These are phyloP conservation scores for Crucihimalaya himalaica DNA, from an alignment of 345 rosid species.

Conservation along the genomic window DNA sequence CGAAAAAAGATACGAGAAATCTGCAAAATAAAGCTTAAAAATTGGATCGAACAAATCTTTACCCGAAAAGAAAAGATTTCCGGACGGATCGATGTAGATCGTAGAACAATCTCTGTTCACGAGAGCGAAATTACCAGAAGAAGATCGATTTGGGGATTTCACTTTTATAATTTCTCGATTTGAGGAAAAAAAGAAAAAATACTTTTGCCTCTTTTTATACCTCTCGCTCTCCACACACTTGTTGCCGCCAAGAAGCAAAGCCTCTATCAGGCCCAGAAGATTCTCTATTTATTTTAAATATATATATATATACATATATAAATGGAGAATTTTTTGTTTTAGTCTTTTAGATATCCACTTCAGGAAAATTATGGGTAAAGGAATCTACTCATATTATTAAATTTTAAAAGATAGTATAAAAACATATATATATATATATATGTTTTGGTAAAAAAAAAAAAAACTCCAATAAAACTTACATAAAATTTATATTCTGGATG, in stretches of 20 bases:
- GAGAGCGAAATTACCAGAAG: slow-evolving; percentile 26
- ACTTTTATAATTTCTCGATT: slow-evolving; percentile 23
- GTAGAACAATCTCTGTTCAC: slow-evolving; percentile 19
- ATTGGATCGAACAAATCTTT: neutral
- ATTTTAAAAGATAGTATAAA: neutral
- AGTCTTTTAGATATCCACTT: neutral
- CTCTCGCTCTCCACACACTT: slow-evolving; percentile 17
- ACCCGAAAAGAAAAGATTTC: slow-evolving; percentile 6
- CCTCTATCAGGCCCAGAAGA: slow-evolving; percentile 24
- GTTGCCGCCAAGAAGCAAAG: slow-evolving; percentile 33
- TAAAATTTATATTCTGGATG: too few species aligned
- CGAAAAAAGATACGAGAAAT: neutral
- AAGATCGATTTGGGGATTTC: slow-evolving; percentile 22
- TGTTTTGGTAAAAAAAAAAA: neutral
- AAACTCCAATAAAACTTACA: too few species aligned
- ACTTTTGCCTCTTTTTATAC: slow-evolving; percentile 13
- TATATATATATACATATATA: neutral
- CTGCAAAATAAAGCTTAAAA: neutral
- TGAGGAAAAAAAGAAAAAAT: neutral
- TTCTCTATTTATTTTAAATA: too few species aligned
- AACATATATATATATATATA: neutral
- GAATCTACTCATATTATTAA: neutral
- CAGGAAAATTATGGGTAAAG: neutral
- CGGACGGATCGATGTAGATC: slow-evolving; percentile 12
- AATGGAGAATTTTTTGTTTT: neutral